A percentile compares a stretch with the other conserved stretches of the same genome.
These are phyloP conservation scores for Tricholoma hemisulphureum DNA, from an alignment of 768 basidiomycete species.

Conservation along the genomic window DNA sequence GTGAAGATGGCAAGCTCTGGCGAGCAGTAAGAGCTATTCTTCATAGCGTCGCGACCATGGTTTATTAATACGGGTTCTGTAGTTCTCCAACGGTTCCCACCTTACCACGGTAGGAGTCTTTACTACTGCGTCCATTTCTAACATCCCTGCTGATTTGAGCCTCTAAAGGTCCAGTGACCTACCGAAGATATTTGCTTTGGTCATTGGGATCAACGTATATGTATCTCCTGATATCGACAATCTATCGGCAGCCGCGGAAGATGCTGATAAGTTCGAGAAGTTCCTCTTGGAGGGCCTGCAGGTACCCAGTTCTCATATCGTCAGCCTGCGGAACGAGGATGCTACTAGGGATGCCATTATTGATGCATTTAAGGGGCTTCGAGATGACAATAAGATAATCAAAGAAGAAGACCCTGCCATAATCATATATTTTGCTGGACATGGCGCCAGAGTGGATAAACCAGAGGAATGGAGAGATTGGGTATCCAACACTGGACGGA, in stretches of 20 bases:
- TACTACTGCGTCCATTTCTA: background rate
- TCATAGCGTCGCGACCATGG: background rate
- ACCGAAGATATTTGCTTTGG: slow-evolving; percentile 36
- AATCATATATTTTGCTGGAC: slow-evolving; percentile 45
- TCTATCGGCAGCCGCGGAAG: slow-evolving; percentile 36
- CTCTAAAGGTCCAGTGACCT: background rate
- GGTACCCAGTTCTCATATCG: slow-evolving; percentile 34
- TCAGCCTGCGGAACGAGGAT: slow-evolving; percentile 33
- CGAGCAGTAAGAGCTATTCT: background rate
- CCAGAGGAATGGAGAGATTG: slow-evolving; percentile 30
- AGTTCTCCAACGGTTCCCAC: slow-evolving; percentile 4
- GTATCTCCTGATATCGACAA: slow-evolving; percentile 15
- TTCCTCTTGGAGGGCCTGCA: slow-evolving; percentile 30
- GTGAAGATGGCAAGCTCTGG: background rate
- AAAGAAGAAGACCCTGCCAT: slow-evolving; percentile 30
- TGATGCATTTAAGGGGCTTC: slow-evolving; percentile 24
- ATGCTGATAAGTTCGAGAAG: slow-evolving; percentile 37
- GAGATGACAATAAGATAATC: slow-evolving; percentile 16
- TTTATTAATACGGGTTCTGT: background rate
- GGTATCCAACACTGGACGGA: slow-evolving; percentile 26
- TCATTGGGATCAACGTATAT: slow-evolving; percentile 46
- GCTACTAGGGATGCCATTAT: slow-evolving; percentile 40
- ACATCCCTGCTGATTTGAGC: background rate
- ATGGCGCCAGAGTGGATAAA: slow-evolving; percentile 35
- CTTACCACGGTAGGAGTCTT: background rate